These are phyloP conservation scores for Globisporangium yorkense DNA, from an alignment of 352 stramenopile species.

Conservation along the genomic window DNA sequence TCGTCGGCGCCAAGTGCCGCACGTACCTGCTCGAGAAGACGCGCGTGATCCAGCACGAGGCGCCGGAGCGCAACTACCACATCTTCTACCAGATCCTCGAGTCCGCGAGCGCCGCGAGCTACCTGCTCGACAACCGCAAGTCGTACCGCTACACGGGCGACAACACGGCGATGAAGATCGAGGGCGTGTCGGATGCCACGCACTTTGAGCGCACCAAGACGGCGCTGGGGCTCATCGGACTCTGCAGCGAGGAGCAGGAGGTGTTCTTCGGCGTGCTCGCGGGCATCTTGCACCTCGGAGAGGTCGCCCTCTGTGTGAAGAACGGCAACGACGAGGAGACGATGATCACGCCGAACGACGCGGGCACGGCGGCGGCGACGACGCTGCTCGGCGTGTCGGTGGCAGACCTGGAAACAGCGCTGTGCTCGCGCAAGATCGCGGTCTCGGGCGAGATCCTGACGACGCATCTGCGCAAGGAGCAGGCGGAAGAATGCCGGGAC, in stretches of 20 bases:
- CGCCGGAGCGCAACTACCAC: constrained; percentile 94
- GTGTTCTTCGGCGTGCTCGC: constrained; percentile 90
- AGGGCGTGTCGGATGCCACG: constrained; percentile 64
- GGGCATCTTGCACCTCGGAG: constrained; percentile 93
- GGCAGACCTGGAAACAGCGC: constrained; percentile 86
- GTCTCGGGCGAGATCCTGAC: constrained; percentile 66
- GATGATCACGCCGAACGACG: constrained; percentile 42
- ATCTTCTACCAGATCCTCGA: constrained; percentile 92
- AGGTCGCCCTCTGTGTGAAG: constrained; percentile 57
- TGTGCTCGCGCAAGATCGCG: constrained; percentile 90
- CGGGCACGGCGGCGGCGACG: constrained; percentile 43
- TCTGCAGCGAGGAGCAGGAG: constrained; percentile 80
- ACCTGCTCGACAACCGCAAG: constrained; percentile 44
- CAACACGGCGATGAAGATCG: constrained; percentile 60
- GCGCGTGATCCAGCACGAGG: constrained; percentile 92
- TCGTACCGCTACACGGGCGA: constrained; percentile 65
- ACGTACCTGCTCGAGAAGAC: constrained; percentile 98
- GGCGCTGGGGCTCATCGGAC: constrained; percentile 74
- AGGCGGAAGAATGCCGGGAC: constrained; percentile 80
- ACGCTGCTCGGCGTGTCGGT: constrained; percentile 87
- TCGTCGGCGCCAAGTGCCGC: constrained; percentile 92
- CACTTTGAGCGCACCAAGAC: constrained; percentile 81
- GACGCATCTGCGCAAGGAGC: constrained; percentile 52
- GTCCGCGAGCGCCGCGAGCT: constrained; percentile 23
- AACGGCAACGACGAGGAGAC: constrained; percentile 82